These are phyloP conservation scores for Dactylellina leptospora DNA, from an alignment of 2,329 filamentous ascomycete species.

Conservation along the genomic window DNA sequence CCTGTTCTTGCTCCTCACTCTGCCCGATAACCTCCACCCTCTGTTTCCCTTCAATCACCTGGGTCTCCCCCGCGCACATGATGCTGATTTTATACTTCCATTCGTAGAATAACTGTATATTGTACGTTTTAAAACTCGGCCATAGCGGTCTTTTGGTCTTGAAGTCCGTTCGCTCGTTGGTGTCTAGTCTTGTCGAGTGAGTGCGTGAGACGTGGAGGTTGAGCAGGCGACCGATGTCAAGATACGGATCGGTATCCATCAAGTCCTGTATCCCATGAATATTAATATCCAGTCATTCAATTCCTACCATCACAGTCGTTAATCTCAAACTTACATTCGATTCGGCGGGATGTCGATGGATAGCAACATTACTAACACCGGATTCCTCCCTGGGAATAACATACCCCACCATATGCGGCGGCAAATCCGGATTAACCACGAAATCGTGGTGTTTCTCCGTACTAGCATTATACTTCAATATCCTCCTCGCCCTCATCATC, in stretches of 20 bases:
- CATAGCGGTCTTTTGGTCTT: conserved; percentile 37
- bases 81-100: conserved; percentile 48
- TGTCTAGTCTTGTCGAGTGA: conserved; percentile 32
- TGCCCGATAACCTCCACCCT: conserved; percentile 34
- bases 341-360: conserved; percentile 35
- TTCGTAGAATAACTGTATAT: conserved; percentile 38
- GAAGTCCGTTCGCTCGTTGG: conserved; percentile 19
- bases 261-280: neutral
- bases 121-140: conserved; percentile 47
- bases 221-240: conserved; percentile 43
- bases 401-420: conserved; percentile 42
- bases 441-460: conserved; percentile 41
- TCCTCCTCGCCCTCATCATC: conserved; percentile 36
- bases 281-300: neutral
- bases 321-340: conserved; percentile 31
- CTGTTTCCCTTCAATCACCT: conserved; percentile 31
- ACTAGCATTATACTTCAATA: conserved; percentile 17
- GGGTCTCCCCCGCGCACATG: conserved; percentile 22
- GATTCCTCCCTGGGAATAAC: conserved; percentile 30
- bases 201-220: conserved; percentile 41
- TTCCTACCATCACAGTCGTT: neutral
- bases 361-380: neutral
- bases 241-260: conserved; percentile 14
- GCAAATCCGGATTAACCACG: conserved; percentile 21
- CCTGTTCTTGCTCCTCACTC: conserved; percentile 41